Conservation (phyloP, 2,329 filamentous ascomycete genomes). For the Balansia obtecta region DNA sequence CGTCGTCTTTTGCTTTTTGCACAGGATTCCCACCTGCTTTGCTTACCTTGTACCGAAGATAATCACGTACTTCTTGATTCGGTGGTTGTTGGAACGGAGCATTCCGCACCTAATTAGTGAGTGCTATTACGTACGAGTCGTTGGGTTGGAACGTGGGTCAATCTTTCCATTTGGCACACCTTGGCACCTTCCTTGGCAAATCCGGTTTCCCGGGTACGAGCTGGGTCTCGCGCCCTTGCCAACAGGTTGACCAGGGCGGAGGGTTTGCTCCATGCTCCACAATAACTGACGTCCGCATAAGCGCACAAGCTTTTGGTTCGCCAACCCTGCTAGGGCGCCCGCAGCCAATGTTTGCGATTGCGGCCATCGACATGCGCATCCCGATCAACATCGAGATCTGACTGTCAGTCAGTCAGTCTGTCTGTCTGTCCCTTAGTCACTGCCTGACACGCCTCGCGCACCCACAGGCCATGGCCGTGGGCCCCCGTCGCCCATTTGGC, state of each 20-base stretch:
- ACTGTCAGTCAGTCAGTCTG: not conserved
- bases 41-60: no score
- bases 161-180: no score
- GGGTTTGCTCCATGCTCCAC: not conserved
- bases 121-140: no score
- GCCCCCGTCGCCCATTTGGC: not conserved
- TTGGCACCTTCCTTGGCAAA: no score
- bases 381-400: conserved; percentile 1
- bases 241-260: not conserved
- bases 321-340: not conserved
- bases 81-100: no score
- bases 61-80: no score
- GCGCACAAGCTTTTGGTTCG: not conserved
- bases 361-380: not conserved
- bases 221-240: not conserved
- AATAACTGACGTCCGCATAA: not conserved
- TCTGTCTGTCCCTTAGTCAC: no score
- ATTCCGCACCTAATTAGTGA: no score
- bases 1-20: no score
- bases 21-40: no score
- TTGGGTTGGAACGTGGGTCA: no score
- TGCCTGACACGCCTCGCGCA: not conserved
- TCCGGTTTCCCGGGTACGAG: no score
- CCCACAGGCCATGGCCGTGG: not conserved
- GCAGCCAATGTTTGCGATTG: not conserved